These are phyloP conservation scores for Pichia sp. DNA, from an alignment of 1,139 yeast species.

Conservation along the genomic window DNA sequence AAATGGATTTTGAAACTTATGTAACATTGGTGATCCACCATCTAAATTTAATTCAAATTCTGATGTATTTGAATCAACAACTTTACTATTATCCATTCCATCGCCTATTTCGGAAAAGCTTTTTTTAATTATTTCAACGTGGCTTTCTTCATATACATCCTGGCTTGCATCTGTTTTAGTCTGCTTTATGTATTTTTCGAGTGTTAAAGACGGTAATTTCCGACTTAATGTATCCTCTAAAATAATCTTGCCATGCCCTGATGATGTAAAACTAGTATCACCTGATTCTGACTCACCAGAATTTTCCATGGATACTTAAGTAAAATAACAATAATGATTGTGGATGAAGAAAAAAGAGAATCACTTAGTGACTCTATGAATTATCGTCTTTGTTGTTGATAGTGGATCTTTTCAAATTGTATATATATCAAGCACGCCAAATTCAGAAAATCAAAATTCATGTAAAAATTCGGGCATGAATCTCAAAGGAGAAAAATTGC, in stretches of 20 bases:
- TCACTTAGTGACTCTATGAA: too few relatives aligned
- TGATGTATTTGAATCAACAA: not conserved
- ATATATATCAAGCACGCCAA: too few relatives aligned
- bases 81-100: not conserved
- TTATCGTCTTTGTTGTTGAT: too few relatives aligned
- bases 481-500: not conserved
- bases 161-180: not conserved
- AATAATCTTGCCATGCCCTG: not conserved
- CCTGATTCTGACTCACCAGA: not conserved
- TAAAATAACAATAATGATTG: not conserved
- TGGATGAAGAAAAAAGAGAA: not conserved
- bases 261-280: not conserved
- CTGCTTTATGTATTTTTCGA: constrained; percentile 6
- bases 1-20: constrained; percentile 25
- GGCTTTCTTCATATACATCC: not conserved
- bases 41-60: constrained; percentile 7
- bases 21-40: constrained; percentile 23
- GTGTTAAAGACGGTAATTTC: constrained; percentile 9
- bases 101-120: not conserved
- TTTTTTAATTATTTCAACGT: too few relatives aligned
- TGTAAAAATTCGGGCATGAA: not conserved
- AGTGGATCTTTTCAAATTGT: too few relatives aligned
- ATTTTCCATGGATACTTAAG: not conserved
- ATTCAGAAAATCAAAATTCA: not conserved
- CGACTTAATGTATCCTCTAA: constrained; percentile 12